Base-by-base conservation (phyloP, 805 yeast species). In the Kregervanrija delftensis region DNA sequence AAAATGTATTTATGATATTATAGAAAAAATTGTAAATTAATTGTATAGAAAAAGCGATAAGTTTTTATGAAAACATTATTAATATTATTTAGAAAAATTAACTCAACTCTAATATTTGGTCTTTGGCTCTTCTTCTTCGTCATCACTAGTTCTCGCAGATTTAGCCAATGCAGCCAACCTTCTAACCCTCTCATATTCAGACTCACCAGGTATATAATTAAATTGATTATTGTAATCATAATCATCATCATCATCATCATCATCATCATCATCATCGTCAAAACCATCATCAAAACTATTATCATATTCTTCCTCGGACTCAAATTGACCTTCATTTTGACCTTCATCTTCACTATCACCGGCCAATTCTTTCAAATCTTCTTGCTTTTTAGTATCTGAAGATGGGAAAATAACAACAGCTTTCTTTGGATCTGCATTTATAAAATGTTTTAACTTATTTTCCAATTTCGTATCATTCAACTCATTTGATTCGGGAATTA, bases 61-160 rank as follows among this genome's bases (percentile, higher is more conserved):
- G 10, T 10, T 30, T 35, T 14, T 30, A 22, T 12, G 30, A 37
- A 12, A 6, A 17, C 11, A 8, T 39, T 37, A 17, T 22, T 33
- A 33, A 22, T 22, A 22, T 22, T 22, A 22, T 6, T 22, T 22
- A 22, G 28, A 30, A 14, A 37, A 14, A 15, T 22, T 14, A 3
- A 6, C 16, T 8, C 16, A n/a, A 35, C 12, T 37, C 37, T 37
- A 49, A 33, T 45, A 44, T 30, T 15, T 42, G 9, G 43, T 51
- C 61, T 28, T 39, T 12, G 46, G 47, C 6, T 59, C 50, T 5
- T 62, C 64, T 40, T 67, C 72, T 48, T 68, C 70, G 38, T 68
- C 68, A 37, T 60, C 65, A 44, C 63, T 61, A 35, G 63, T 65
- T 40, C 66, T 53, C 16, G 55, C 57, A 2, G 61, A 52, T 13